phyloP scores from a whole-genome alignment of 352 stramenopile genomes.

The Thraustochytrium striatum region DNA sequence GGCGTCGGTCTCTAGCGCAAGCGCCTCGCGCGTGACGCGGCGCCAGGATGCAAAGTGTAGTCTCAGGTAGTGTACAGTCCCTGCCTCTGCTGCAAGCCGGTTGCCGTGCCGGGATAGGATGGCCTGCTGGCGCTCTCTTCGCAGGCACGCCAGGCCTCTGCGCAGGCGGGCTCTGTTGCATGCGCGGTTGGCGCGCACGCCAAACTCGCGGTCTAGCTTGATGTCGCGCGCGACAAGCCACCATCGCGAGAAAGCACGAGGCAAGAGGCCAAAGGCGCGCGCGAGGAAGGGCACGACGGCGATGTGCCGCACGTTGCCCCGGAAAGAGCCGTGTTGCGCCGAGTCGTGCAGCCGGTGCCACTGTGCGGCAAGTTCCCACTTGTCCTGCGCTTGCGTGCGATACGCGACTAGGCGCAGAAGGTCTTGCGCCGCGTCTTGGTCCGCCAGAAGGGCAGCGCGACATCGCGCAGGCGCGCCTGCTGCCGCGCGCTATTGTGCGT shows the following conservation, averaged over 20 bases:
- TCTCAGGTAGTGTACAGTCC: neutral
- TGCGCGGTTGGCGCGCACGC: neutral
- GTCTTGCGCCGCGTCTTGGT: neutral
- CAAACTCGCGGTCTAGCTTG: neutral
- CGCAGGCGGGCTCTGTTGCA: neutral
- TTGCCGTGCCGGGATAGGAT: neutral
- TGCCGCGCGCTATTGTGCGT: neutral
- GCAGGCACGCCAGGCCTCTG: neutral
- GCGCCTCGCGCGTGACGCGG: too few relatives aligned
- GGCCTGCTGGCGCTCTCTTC: neutral
- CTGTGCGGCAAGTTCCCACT: neutral
- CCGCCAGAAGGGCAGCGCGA: neutral
- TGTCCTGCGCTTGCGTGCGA: neutral
- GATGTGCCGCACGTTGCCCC: neutral
- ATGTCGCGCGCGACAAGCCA: neutral
- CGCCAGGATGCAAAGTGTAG: too few relatives aligned
- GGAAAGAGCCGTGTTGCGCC: neutral
- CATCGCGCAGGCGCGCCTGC: neutral
- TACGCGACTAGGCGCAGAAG: neutral
- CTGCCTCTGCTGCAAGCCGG: neutral
- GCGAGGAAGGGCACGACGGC: neutral
- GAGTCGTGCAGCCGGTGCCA: neutral
- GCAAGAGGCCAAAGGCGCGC: neutral
- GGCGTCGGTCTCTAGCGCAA: too few relatives aligned
- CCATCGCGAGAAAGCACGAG: neutral